Percentiles rank a stretch among this genome's conserved stretches.
Conservation (phyloP, 345 rosid species). For the Dipteronia sinensis region DNA sequence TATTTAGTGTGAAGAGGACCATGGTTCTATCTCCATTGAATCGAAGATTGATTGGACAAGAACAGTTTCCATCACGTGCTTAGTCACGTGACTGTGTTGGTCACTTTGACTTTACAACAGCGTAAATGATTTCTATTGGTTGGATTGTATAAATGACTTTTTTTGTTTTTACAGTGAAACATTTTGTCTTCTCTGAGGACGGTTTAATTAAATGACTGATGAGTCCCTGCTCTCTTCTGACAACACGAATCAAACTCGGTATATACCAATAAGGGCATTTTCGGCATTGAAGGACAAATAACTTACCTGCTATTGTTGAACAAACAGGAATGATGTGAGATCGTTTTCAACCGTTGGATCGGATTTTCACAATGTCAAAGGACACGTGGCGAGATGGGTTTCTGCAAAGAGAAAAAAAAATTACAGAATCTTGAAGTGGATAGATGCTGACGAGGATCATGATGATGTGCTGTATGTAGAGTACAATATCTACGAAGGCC, state of each 20-base stretch:
- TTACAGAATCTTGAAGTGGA: constrained; percentile 20
- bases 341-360: constrained; percentile 9
- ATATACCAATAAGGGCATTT: neutral
- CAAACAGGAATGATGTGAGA: neutral
- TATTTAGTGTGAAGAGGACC: neutral
- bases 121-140: constrained; percentile 6
- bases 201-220: no score
- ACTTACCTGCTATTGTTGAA: neutral
- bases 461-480: neutral
- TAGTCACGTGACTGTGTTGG: neutral
- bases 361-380: neutral
- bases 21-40: neutral
- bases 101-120: neutral
- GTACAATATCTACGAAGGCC: constrained; percentile 15
- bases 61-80: neutral
- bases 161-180: neutral
- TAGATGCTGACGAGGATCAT: neutral
- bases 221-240: no score
- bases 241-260: neutral
- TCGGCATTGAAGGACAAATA: neutral
- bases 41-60: neutral
- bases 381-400: neutral
- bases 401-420: neutral
- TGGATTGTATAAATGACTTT: neutral
- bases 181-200: no score